phyloP scores from a whole-genome alignment of 1,284 basidiomycete species.

The Boletus smithii region DNA sequence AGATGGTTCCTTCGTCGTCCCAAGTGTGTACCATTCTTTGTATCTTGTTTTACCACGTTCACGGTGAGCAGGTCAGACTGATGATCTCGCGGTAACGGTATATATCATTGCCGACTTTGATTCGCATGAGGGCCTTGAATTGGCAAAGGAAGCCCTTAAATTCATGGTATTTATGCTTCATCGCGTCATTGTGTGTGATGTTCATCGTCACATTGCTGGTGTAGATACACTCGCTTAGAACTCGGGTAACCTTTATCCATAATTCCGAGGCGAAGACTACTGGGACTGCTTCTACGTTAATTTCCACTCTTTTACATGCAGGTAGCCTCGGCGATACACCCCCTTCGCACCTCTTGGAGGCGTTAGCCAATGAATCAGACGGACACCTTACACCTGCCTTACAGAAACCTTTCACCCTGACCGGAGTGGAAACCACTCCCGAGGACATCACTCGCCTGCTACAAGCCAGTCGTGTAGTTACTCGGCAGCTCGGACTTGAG shows the following conservation, averaged over 20 bases:
- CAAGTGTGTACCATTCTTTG: slow-evolving; percentile 19
- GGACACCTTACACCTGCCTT: background rate
- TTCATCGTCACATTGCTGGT: slow-evolving; percentile 6
- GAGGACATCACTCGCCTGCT: slow-evolving; percentile 23
- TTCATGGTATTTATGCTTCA: slow-evolving; percentile 52
- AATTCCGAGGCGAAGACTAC: slow-evolving; percentile 42
- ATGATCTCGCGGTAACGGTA: slow-evolving; percentile 48
- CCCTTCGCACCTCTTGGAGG: slow-evolving; percentile 20
- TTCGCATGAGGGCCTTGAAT: slow-evolving; percentile 48
- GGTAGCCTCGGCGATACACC: slow-evolving; percentile 11
- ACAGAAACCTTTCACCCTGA: slow-evolving; percentile 40
- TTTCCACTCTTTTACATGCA: slow-evolving; percentile 17
- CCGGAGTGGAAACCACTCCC: slow-evolving; percentile 37
- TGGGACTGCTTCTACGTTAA: slow-evolving; percentile 12
- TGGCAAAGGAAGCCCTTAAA: slow-evolving; percentile 61
- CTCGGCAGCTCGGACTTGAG: slow-evolving; percentile 51
- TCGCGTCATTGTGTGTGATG: background rate
- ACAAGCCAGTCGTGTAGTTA: slow-evolving; percentile 43
- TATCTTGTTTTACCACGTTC: slow-evolving; percentile 1
- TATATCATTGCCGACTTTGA: slow-evolving; percentile 84
- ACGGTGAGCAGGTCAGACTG: slow-evolving; percentile 26
- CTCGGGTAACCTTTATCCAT: slow-evolving; percentile 64
- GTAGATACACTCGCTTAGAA: slow-evolving; percentile 43
- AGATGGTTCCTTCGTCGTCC: slow-evolving; percentile 23
- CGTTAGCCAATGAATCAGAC: slow-evolving; percentile 1